These are phyloP conservation scores for Pseudoscleropodium purum DNA, from an alignment of 225 moss, liverwort and hornwort species.

Conservation along the genomic window DNA sequence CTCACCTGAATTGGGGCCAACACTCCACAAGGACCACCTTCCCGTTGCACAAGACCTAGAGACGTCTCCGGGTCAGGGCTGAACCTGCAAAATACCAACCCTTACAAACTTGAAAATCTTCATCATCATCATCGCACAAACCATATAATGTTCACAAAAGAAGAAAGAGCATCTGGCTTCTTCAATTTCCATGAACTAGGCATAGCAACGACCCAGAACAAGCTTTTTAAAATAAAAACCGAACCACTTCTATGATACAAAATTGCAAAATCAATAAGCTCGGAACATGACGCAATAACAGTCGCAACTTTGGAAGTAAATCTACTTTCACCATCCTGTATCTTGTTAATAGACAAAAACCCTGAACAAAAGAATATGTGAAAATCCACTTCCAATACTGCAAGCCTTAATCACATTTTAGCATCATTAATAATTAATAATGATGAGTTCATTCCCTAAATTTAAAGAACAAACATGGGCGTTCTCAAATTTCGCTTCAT, in stretches of 20 bases:
- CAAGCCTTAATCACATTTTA: background rate
- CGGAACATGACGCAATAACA: background rate
- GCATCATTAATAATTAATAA: background rate
- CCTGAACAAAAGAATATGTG: background rate
- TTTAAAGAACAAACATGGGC: background rate
- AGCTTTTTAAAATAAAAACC: background rate
- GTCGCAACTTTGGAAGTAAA: background rate
- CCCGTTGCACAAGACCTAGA: conserved; percentile 88
- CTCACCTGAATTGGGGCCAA: conserved; percentile 96
- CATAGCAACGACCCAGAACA: background rate
- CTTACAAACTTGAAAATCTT: background rate
- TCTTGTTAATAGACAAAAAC: background rate
- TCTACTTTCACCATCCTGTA: background rate
- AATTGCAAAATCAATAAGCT: background rate
- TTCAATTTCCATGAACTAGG: background rate
- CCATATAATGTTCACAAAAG: background rate
- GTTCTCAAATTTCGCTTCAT: background rate
- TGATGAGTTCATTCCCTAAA: background rate
- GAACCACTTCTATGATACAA: background rate
- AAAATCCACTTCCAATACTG: background rate
- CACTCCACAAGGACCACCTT: conserved; percentile 98
- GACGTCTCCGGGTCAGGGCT: conserved; percentile 93
- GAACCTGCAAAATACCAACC: conserved; percentile 50
- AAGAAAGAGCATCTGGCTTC: background rate
- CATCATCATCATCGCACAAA: background rate